Percentiles rank a stretch among this genome's conserved stretches.
phyloP scores from a whole-genome alignment of 129 eudicot genomes.

The Chrysanthemum seticuspe region DNA sequence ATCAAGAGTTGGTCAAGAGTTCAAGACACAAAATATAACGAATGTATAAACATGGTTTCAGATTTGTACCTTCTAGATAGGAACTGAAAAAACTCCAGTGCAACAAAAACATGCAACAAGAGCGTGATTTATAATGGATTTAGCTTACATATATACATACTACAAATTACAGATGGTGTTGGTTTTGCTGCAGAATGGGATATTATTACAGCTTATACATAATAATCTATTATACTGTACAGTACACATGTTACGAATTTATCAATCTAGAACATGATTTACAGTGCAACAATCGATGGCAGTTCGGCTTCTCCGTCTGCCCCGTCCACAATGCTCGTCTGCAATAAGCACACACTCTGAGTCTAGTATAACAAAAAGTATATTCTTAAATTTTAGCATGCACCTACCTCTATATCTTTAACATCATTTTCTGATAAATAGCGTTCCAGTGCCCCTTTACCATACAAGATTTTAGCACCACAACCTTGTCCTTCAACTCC shows the following conservation, averaged over 20 bases:
- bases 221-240: constrained; percentile 45
- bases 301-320: constrained; percentile 66
- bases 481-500: constrained; percentile 15
- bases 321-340: constrained; percentile 44
- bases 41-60: no score
- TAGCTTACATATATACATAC: constrained; percentile 22
- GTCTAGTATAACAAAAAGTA: neutral
- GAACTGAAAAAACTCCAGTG: constrained; percentile 10
- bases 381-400: neutral
- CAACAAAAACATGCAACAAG: constrained; percentile 13
- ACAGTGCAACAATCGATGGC: constrained; percentile 75
- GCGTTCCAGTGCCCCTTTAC: constrained; percentile 61
- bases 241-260: constrained; percentile 22
- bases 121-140: constrained; percentile 15
- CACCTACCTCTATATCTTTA: constrained; percentile 44
- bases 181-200: constrained; percentile 15
- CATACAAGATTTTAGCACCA: constrained; percentile 76
- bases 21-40: neutral
- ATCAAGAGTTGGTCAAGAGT: neutral
- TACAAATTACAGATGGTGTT: constrained; percentile 4
- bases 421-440: constrained; percentile 40
- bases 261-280: constrained; percentile 15
- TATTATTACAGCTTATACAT: constrained; percentile 9
- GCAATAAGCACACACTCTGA: constrained; percentile 16
- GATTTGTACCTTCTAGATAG: neutral